A percentile compares a stretch with the other conserved stretches of the same genome.
Conservation (phyloP, 345 rosid genomes). For the Balakata baccata region DNA sequence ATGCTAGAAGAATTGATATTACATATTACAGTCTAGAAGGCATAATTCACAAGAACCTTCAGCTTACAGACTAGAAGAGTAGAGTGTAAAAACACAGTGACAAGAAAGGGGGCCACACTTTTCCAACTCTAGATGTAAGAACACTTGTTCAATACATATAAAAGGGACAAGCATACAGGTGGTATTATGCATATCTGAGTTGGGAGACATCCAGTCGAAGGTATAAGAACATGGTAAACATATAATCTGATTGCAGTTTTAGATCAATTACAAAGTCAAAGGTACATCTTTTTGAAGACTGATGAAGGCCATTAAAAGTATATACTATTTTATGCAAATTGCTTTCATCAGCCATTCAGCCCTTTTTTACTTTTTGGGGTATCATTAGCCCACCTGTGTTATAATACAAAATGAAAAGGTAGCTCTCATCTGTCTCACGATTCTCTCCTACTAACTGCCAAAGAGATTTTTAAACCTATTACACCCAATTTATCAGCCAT, state of each 20-base stretch:
- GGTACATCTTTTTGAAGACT: not conserved
- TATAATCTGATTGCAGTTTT: not conserved
- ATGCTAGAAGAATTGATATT: not conserved
- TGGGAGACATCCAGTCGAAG: not conserved
- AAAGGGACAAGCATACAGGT: not conserved
- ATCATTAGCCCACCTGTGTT: not conserved
- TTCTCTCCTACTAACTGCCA: not conserved
- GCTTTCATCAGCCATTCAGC: conserved; percentile 1
- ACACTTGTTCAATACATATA: not conserved
- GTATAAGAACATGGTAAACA: not conserved
- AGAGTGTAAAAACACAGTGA: not conserved
- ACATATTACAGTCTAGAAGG: not conserved
- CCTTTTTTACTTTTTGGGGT: not conserved
- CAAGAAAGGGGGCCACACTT: not conserved
- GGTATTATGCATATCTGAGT: not conserved
- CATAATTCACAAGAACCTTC: not conserved
- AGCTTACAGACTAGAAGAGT: not conserved
- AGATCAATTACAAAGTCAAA: conserved; percentile 1
- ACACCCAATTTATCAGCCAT: not conserved
- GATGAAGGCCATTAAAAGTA: not conserved
- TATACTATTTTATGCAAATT: not conserved
- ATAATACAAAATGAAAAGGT: not conserved
- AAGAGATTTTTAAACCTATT: not conserved
- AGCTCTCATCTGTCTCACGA: not conserved
- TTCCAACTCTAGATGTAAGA: not conserved